phyloP scores from a whole-genome alignment of 495 filamentous ascomycete species.

The Daldinia concentrica region DNA sequence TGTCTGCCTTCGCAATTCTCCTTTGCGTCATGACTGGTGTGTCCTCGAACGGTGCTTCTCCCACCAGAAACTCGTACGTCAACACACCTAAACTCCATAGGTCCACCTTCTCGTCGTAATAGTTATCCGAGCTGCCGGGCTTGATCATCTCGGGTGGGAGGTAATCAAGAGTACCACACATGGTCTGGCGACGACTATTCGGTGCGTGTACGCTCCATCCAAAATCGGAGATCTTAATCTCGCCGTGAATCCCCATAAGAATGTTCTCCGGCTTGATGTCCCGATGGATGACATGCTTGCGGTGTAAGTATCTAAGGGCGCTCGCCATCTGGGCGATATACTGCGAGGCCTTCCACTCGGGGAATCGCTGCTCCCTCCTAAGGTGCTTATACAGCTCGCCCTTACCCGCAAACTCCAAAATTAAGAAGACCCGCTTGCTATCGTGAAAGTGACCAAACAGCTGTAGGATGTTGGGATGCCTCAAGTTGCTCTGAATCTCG shows the following conservation, averaged over 20 bases:
- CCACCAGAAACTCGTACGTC: conserved; percentile 95
- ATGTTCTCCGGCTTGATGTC: conserved; percentile 99
- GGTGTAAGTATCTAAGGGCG: conserved; percentile 90
- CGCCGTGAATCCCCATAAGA: conserved; percentile 93
- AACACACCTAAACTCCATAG: conserved; percentile 95
- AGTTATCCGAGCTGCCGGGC: conserved; percentile 79
- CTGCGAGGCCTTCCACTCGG: conserved; percentile 95
- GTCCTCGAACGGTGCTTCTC: conserved; percentile 96
- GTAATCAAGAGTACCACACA: conserved; percentile 98
- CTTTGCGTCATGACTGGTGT: conserved; percentile 93
- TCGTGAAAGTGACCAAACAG: conserved; percentile 98
- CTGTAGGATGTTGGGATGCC: conserved; percentile 94
- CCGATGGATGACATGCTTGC: conserved; percentile 97
- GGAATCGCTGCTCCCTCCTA: conserved; percentile 84
- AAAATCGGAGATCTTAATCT: conserved; percentile 99
- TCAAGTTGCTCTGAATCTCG: conserved; percentile 95
- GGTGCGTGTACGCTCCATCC: conserved; percentile 99
- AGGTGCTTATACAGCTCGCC: conserved; percentile 98
- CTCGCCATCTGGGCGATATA: conserved; percentile 99
- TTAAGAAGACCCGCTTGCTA: conserved; percentile 92
- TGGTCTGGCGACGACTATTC: conserved; percentile 90
- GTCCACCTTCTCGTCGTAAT: conserved; percentile 94
- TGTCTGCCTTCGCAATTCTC: conserved; percentile 87
- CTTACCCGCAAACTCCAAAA: conserved; percentile 93
- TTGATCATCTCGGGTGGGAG: conserved; percentile 97